Base-by-base conservation (phyloP, 1,139 yeast genomes). In the Yamadazyma dendronema region DNA sequence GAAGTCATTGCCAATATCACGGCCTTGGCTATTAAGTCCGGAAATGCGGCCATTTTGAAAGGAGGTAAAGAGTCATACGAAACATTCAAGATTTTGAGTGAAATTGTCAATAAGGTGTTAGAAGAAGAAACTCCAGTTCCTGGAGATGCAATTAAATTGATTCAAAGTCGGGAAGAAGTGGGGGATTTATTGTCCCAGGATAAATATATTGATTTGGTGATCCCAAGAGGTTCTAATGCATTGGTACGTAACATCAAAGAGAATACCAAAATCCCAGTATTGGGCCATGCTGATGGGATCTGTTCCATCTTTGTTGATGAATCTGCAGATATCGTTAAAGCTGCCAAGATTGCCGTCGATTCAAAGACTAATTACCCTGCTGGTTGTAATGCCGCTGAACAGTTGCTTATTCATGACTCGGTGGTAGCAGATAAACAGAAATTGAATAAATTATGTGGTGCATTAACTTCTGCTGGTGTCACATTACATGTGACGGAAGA, bases 251-350 rank as follows among this genome's bases (percentile, higher is more conserved):
- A 73, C 59, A 89, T 94, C 59, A 92, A 94, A 61, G 73, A 78
- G 29, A 79, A 79, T 56, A 92, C 98, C 22, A 88, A 89, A 58
- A 94, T 94, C 49, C 97, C 98, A 3, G 98, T 94, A 5, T 67
- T 94, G 60, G 99, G 99, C 37, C 99, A 94, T 60, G 98, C 99
- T 8, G 98, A 92, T 61, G 99, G 99, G 35, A 84, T 92, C 41
- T 92, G 98, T 62, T 81, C 96, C 3, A 78, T 90, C 14, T 94
- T 81, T 55, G 72, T 90, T 21, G 95, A 90, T 57, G 72, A 74
- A 38, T 79, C 75, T 32, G 94, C 94, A 3, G 90, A 88, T 51
- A 49, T 85, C 11, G 73, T 62, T 12, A 88, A 86, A 75, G 95
- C 97, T 0, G 68, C 75, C 26, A 77, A 78, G 42, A 77, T 94